Evolutionary conservation across 2,329 filamentous ascomycete genomes (phyloP).

Genomic region (Xylariales sp.): DNA sequence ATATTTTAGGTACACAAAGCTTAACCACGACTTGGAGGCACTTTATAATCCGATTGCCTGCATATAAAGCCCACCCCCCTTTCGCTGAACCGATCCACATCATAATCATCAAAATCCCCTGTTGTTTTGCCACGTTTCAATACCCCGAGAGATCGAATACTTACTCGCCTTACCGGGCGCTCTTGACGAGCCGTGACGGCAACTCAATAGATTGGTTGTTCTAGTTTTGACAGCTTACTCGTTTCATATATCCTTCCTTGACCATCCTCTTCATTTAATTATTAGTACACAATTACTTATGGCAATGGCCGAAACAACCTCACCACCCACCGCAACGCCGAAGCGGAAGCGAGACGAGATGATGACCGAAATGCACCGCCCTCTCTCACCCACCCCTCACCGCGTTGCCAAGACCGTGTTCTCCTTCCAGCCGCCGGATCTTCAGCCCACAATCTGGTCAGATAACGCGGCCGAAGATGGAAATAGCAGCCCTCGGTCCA

Average conservation of each 20-base stretch:
- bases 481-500: constrained; percentile 63
- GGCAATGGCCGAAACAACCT: constrained; percentile 41
- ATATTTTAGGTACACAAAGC: neutral
- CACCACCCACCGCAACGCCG: constrained; percentile 52
- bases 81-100: constrained; percentile 15
- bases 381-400: constrained; percentile 45
- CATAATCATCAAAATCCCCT: constrained; percentile 3
- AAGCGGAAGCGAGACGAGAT: constrained; percentile 60
- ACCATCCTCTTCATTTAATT: neutral
- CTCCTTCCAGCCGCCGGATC: constrained; percentile 57
- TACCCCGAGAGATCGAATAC: constrained; percentile 11
- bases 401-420: constrained; percentile 51
- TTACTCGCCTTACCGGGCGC: neutral
- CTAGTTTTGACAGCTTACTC: neutral
- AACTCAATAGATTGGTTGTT: neutral
- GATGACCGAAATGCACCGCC: constrained; percentile 46
- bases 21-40: neutral
- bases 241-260: neutral
- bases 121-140: constrained; percentile 26
- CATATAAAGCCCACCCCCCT: neutral
- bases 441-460: constrained; percentile 29
- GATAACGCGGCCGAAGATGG: constrained; percentile 55
- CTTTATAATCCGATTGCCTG: constrained; percentile 1
- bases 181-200: constrained; percentile 1
- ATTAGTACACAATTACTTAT: neutral